Base-by-base conservation (phyloP, 2,329 filamentous ascomycete species). In the Hypoxylon sp. region DNA sequence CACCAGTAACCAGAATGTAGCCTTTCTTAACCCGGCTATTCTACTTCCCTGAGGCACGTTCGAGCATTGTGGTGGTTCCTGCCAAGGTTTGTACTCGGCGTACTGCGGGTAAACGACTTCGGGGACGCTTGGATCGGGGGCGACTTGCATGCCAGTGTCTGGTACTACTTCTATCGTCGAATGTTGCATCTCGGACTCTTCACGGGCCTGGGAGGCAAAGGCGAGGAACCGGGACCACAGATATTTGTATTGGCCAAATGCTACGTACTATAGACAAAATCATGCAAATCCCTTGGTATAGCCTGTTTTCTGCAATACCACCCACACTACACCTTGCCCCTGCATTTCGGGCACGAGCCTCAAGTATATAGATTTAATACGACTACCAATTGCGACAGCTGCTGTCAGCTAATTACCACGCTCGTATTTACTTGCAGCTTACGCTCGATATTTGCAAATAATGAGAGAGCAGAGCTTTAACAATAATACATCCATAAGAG, bases 1-100 rank as follows among this genome's bases (percentile, higher is more conserved):
- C 2, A 68, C 49, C 11, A 68, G 21, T 17, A 68, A 56, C 61
- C 61, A 68, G 30, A 65, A 68, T 23, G 58, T 65, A 0, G 45
- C 43, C 38, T 32, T 65, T 17, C 32, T 62, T 1, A 68, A 41
- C 5, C 63, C 64, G n/a, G 55, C 53, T 63, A 67, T 56, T 13
- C 50, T 52, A 7, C 11, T 30, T 19, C 38, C 13, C 10, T 17
- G 25, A 4, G 43, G 21, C 2, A 32, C 17, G 5, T 38, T 43
- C 32, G 23, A 49, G 21, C n/a, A 25, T 19, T 55, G 45, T 4
- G 45, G 34, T 45, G 19, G 4, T 21, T 53, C 55, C 6, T 60
- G 38, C n/a, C 32, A 23, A 43, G 17, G 38, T 17, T 62, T 66
- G n/a, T 60, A 67, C 14, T 34, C 41, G 49, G n/a, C 32, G 10